phyloP scores from a whole-genome alignment of 306 rosid genomes.

The Corylus americana region DNA sequence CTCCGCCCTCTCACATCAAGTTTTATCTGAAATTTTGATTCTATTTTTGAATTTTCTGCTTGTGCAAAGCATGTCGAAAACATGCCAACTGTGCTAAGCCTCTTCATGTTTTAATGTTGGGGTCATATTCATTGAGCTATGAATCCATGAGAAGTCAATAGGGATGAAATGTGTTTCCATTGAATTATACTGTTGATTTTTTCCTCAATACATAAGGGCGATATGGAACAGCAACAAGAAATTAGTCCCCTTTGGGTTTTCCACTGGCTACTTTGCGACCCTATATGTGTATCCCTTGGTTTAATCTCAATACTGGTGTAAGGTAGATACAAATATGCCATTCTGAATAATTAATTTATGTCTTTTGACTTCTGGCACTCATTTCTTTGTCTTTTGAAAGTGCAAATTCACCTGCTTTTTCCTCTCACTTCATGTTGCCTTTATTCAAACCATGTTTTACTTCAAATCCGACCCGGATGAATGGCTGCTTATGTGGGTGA shows the following conservation, averaged over 20 bases:
- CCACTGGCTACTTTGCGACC: background rate
- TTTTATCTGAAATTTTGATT: background rate
- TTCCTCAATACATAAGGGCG: background rate
- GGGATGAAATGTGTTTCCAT: background rate
- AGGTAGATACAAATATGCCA: background rate
- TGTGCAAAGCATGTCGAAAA: background rate
- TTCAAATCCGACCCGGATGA: background rate
- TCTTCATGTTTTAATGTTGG: background rate
- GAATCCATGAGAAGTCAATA: background rate
- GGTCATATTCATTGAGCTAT: background rate
- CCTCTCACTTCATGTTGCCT: background rate
- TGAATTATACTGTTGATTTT: background rate
- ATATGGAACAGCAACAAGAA: background rate
- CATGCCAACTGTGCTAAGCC: background rate
- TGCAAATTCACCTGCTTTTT: background rate
- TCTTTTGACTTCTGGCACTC: background rate
- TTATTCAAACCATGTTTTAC: background rate
- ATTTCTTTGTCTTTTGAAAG: background rate
- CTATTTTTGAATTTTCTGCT: background rate
- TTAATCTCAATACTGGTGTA: background rate
- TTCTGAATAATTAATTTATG: background rate
- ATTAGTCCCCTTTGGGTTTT: background rate
- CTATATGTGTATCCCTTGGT: background rate
- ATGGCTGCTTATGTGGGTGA: background rate
- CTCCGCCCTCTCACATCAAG: background rate